Conservation (phyloP, 2,329 filamentous ascomycete species). For the Diplodia seriata region DNA sequence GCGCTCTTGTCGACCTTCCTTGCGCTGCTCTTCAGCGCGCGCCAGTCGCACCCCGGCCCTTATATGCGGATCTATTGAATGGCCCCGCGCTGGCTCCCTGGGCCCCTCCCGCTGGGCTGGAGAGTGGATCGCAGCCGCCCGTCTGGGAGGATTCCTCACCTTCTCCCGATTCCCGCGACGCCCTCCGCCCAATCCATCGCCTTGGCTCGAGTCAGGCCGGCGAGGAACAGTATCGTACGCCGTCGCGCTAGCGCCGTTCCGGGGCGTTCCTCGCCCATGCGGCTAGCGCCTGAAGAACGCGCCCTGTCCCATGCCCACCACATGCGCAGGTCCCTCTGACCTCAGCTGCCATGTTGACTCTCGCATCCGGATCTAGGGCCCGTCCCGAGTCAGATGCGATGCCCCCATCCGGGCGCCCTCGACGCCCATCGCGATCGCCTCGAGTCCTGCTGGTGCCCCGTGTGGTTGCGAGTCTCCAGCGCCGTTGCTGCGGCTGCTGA, state of each 20-base stretch:
- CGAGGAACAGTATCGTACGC: constrained; percentile 22
- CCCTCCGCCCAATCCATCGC: background rate
- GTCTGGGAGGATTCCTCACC: background rate
- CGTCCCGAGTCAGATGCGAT: constrained; percentile 11
- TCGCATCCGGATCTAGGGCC: background rate
- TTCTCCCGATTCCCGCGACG: constrained; percentile 7
- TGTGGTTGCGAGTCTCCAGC: background rate
- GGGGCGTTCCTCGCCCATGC: background rate
- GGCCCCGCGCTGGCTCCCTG: background rate
- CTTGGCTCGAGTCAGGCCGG: background rate
- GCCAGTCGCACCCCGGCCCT: constrained; percentile 5
- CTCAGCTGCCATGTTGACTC: background rate
- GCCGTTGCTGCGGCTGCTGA: background rate
- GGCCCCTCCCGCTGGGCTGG: constrained; percentile 16
- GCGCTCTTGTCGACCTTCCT: constrained; percentile 6
- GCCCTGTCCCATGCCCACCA: constrained; percentile 7
- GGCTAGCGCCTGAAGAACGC: background rate
- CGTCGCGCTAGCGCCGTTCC: constrained; percentile 5
- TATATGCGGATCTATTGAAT: constrained; percentile 27
- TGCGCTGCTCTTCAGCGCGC: constrained; percentile 14
- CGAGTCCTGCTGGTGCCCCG: background rate
- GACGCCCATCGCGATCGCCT: constrained; percentile 1
- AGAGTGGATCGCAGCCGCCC: constrained; percentile 14
- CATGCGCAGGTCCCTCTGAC: constrained; percentile 15
- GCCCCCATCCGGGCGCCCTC: background rate